Evolutionary conservation across 305 asterid genomes (phyloP), one percentile per base, ranked within the genome.

Genomic region (Salvia sclarea): DNA sequence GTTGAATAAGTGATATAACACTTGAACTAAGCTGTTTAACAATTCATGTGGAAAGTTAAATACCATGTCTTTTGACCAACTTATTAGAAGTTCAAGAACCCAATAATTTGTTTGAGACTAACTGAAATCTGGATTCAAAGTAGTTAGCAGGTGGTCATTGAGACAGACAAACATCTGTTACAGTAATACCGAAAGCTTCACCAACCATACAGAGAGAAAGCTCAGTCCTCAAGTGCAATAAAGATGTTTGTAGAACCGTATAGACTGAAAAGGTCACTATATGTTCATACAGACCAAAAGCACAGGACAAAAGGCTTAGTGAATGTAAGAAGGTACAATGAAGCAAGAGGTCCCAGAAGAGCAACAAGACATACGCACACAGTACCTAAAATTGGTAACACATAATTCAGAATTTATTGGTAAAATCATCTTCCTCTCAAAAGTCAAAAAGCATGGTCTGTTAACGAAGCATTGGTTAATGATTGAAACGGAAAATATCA

Each of bases 81-180:
- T 49, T 48, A 40, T 20, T 37, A 53, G 22, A 41, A 70, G 68
- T 71, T 62, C 62, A 72, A 56, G 57, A 48, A 37, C 38, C 64
- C 11, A 48, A 28, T 30, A 16, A 60, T 31, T 50, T 41, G 12
- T 16, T 40, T 31, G 24, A 44, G 41, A 49, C 16, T 25, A 40
- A 40, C 52, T 3, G 24, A 17, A 52, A 52, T 44, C 21, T 28
- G 41, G 64, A 66, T 33, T 40, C 28, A 6, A 55, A 13, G 35
- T 14, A 59, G 60, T 53, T 21, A 52, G 70, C 28, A 63, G 38
- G 22, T 28, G 63, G 55, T 16, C 48, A 43, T 28, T 30, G 47
- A 17, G 45, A 11, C 45, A 0, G 53, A 13, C 45, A 20, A 75
- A 48, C 53, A 64, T 25, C 40, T 69, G 57, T 14, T 45, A 44